Base-by-base conservation (phyloP, 2,329 filamentous ascomycete species). In the Elsinoe fawcettii region DNA sequence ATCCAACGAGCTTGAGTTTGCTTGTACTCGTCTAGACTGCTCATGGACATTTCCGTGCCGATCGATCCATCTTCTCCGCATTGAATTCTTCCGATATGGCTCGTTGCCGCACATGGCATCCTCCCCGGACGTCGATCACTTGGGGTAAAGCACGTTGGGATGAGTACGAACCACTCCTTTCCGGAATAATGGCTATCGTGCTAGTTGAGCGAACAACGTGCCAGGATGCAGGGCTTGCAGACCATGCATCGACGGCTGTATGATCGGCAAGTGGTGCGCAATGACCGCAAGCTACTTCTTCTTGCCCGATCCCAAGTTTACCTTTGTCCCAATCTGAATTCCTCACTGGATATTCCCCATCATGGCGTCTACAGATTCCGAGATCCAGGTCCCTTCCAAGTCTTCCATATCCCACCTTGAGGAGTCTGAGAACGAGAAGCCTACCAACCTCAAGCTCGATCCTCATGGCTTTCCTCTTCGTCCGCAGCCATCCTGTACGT, bases 381-480 rank as follows among this genome's bases (percentile, higher is more conserved):
- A 56, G 20, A 56, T 56, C 54, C 54, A 56, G 12, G 11, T 20
- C 12, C 22, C 54, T 20, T 43, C 37, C 25, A 56, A 56, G 27
- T 22, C 16, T 12, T 34, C 14, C 3, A 44, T 14, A 12, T 51
- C 46, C 16, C 49, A 46, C 47, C 9, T 54, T 11, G 56, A 58
- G 18, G 27, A 47, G 9, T 14, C 27, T 14, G 54, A 56, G 54
- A 56, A 56, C 14, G 54, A 56, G 54, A 56, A 56, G 32, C 6
- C 25, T 4, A 3, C 22, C 22, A n/a, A 23, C 23, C 32, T 44
- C 34, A 54, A 46, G n/a, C 56, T 58, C 36, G 56, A 58, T 18
- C 46, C 36, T 22, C 56, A 58, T 44, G 56, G 56, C 23, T 58
- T 43, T 23, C 44, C 56, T 23, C 56, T 58, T 3, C 47, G 47